A percentile compares a stretch with the other conserved stretches of the same genome.
Evolutionary conservation across 148 eudicot species (phyloP).

Genomic region (Bassia scoparia): DNA sequence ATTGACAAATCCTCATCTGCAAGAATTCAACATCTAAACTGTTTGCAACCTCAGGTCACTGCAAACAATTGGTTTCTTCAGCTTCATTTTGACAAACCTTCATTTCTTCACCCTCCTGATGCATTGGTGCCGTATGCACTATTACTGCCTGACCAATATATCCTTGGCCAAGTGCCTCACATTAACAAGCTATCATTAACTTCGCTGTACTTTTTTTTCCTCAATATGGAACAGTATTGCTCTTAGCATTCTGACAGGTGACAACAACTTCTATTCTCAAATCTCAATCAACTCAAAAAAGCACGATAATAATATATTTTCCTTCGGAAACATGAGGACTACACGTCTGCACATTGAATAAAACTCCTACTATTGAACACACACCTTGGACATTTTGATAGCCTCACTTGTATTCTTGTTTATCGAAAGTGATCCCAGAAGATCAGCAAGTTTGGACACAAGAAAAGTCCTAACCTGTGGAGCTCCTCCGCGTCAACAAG

Average conservation of each 20-base stretch:
- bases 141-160: conserved; percentile 91
- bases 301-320: conserved; percentile 70
- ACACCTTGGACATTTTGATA: conserved; percentile 71
- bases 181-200: conserved; percentile 91
- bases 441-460: conserved; percentile 68
- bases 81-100: conserved; percentile 70
- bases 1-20: conserved; percentile 58
- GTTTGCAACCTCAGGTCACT: conserved; percentile 50
- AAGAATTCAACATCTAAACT: conserved; percentile 62
- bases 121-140: conserved; percentile 58
- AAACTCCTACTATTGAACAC: conserved; percentile 61
- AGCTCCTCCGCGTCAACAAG: conserved; percentile 93
- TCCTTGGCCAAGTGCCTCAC: conserved; percentile 66
- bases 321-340: conserved; percentile 74
- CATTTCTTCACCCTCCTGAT: conserved; percentile 74
- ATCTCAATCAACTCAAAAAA: conserved; percentile 82
- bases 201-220: conserved; percentile 64
- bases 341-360: conserved; percentile 64
- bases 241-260: conserved; percentile 61
- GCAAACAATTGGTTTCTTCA: conserved; percentile 62
- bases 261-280: conserved; percentile 39
- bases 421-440: conserved; percentile 66
- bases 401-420: conserved; percentile 78
- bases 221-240: conserved; percentile 64
- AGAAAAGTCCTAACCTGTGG: conserved; percentile 65